A percentile compares a stretch with the other conserved stretches of the same genome.
Evolutionary conservation across 2,329 filamentous ascomycete genomes (phyloP).

Genomic region (Talaromyces sp.): DNA sequence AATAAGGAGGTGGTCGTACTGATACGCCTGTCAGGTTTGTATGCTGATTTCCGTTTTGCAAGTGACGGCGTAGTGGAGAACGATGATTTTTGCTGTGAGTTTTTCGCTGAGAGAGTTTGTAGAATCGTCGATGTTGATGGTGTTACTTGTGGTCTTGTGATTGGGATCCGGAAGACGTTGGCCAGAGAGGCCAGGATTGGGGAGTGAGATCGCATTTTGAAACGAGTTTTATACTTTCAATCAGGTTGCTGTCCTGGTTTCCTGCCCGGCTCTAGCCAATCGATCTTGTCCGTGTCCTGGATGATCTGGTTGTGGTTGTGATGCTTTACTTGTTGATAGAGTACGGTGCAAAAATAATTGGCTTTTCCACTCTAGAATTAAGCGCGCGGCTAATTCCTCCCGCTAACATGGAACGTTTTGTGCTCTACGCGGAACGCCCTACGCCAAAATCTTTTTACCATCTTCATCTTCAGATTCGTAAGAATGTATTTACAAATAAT

Average conservation of each 20-base stretch:
- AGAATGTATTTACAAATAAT: conserved; percentile 10
- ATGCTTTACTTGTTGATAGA: background rate
- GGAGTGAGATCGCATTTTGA: conserved; percentile 28
- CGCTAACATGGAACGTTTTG: background rate
- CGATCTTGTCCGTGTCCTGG: background rate
- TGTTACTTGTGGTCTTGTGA: conserved; percentile 23
- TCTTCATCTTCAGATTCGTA: background rate
- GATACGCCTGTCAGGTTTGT: conserved; percentile 39
- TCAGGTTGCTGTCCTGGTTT: background rate
- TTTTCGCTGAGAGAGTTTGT: background rate
- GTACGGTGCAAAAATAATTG: conserved; percentile 6
- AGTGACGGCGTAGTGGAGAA: conserved; percentile 42
- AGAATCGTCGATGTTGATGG: conserved; percentile 18
- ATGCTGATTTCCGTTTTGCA: conserved; percentile 37
- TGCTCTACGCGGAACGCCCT: background rate
- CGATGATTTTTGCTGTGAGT: conserved; percentile 20
- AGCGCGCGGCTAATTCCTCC: conserved; percentile 6
- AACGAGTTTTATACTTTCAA: background rate
- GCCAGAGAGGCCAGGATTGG: conserved; percentile 44
- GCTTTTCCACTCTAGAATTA: background rate
- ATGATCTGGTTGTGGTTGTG: background rate
- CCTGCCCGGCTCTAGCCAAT: background rate
- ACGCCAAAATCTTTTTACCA: background rate
- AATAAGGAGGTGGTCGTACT: conserved; percentile 33
- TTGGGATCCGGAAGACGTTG: conserved; percentile 40